A percentile compares a stretch with the other conserved stretches of the same genome.
phyloP scores from a whole-genome alignment of 225 moss, liverwort and hornwort species.

The Lunularia cruciata region DNA sequence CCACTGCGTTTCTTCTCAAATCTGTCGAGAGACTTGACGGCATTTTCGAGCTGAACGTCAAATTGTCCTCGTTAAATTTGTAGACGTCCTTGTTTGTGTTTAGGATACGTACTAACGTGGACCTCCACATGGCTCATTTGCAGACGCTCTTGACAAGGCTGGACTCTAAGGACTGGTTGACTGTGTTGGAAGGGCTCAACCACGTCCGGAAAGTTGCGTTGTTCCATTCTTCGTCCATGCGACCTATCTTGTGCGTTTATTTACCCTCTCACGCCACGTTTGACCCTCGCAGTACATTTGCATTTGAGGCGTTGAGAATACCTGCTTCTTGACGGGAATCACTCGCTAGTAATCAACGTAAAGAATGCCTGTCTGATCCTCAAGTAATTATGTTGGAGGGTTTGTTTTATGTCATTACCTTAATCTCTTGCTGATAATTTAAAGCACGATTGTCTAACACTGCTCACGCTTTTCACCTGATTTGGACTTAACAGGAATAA shows the following conservation, averaged over 20 bases:
- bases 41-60: no score
- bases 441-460: not conserved
- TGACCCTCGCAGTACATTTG: not conserved
- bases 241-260: constrained; percentile 35
- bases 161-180: constrained; percentile 58
- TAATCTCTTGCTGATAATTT: no score
- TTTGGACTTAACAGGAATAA: constrained; percentile 44
- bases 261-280: not conserved
- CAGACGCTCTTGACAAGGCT: constrained; percentile 48
- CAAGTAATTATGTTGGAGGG: no score
- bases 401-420: no score
- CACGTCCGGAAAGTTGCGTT: constrained; percentile 44
- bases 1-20: not conserved
- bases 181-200: constrained; percentile 47
- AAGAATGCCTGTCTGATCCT: no score
- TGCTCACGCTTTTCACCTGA: not conserved
- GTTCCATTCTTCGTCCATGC: constrained; percentile 39
- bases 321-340: no score
- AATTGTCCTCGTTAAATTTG: no score
- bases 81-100: not conserved
- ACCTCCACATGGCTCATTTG: not conserved
- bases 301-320: no score
- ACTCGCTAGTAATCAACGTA: no score
- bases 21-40: no score
- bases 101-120: not conserved